Conservation (phyloP, 257 asterid genomes). For the Solanum etuberosum region DNA sequence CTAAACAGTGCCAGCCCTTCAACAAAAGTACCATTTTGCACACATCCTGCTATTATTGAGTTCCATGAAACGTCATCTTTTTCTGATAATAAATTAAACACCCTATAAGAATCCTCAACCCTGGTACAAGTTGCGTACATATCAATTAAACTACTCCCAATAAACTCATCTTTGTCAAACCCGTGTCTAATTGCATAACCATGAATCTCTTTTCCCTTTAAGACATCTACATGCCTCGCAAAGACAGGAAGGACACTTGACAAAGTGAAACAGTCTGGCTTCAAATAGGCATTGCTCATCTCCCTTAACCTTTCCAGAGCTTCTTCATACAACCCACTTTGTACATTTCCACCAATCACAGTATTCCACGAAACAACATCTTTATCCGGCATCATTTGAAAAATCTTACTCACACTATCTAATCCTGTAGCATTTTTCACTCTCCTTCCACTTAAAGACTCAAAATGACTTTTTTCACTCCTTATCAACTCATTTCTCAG, state of each 20-base stretch:
- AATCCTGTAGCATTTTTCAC: conserved; percentile 15
- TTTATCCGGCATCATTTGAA: conserved; percentile 53
- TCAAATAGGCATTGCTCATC: conserved; percentile 51
- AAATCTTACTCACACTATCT: conserved; percentile 55
- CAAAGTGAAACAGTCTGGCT: conserved; percentile 69
- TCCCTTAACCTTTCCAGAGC: conserved; percentile 52
- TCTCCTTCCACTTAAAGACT: background rate
- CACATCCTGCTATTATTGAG: conserved; percentile 65
- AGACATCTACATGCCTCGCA: conserved; percentile 35
- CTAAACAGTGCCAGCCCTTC: conserved; percentile 61
- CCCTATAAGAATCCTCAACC: conserved; percentile 50
- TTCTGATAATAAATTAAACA: conserved; percentile 36
- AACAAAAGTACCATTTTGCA: conserved; percentile 69
- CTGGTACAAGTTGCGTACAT: conserved; percentile 74
- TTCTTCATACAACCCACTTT: conserved; percentile 43
- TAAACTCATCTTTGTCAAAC: conserved; percentile 47
- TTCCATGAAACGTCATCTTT: conserved; percentile 78
- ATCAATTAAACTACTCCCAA: conserved; percentile 81
- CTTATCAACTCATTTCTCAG: conserved; percentile 1
- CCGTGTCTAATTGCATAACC: conserved; percentile 61
- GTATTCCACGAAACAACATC: conserved; percentile 94
- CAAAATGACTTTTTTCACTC: background rate
- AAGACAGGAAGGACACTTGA: conserved; percentile 64
- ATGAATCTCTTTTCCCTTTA: conserved; percentile 85
- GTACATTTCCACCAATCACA: conserved; percentile 53